phyloP scores from a whole-genome alignment of 345 rosid species.

The Populus simonii region DNA sequence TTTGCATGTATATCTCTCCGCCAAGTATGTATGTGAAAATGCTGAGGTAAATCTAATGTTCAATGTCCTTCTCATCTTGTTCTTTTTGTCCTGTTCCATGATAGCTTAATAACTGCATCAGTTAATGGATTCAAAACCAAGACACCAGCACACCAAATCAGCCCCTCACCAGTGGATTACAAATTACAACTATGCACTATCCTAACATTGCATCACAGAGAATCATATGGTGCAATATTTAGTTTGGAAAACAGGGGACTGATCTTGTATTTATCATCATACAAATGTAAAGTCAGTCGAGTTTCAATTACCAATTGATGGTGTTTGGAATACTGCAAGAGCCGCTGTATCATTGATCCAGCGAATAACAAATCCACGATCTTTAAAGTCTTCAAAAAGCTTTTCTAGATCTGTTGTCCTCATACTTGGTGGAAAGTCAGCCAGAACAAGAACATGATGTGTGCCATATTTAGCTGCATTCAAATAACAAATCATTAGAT shows the following conservation, averaged over 20 bases:
- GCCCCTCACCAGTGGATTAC: neutral
- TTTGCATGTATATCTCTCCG: too few species aligned
- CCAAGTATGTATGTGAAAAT: too few species aligned
- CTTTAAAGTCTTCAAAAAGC: constrained; percentile 58
- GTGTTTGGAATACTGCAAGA: constrained; percentile 78
- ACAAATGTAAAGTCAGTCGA: neutral
- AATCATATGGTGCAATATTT: neutral
- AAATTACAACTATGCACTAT: neutral
- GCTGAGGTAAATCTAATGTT: too few species aligned
- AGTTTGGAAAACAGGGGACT: neutral
- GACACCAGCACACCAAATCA: neutral
- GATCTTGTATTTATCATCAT: neutral
- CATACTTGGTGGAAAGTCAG: constrained; percentile 69
- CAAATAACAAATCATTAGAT: constrained; percentile 3
- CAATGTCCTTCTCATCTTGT: too few species aligned
- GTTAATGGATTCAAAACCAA: neutral
- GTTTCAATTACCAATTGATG: constrained; percentile 54
- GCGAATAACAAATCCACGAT: constrained; percentile 58
- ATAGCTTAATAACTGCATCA: neutral
- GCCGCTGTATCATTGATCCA: constrained; percentile 92
- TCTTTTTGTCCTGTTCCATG: too few species aligned
- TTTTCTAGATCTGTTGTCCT: constrained; percentile 80
- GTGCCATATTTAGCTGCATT: constrained; percentile 77
- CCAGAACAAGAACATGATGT: constrained; percentile 76
- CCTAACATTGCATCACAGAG: neutral